A percentile compares a stretch with the other conserved stretches of the same genome.
phyloP scores from a whole-genome alignment of 2,329 filamentous ascomycete genomes.

The Pyricularia sp. region DNA sequence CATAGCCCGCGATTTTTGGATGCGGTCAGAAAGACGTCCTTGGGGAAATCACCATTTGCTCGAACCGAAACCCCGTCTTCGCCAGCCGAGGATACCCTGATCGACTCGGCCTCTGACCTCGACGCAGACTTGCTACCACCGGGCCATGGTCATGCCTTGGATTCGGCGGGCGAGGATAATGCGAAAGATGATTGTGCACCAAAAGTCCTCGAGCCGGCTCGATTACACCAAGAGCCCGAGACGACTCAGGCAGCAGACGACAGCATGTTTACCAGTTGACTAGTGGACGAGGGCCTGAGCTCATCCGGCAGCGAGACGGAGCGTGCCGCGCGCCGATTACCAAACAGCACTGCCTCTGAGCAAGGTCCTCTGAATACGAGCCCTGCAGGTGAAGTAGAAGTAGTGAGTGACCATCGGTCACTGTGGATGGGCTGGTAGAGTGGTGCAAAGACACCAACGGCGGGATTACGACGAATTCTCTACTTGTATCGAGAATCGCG shows the following conservation, averaged over 20 bases:
- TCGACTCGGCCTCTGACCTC: background rate
- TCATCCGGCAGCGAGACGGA: background rate
- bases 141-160: background rate
- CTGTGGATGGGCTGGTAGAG: slow-evolving; percentile 4
- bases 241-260: background rate
- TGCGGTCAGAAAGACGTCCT: background rate
- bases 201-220: background rate
- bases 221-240: background rate
- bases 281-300: slow-evolving; percentile 5
- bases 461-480: background rate
- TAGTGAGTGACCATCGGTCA: background rate
- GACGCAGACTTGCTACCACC: background rate
- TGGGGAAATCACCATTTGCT: background rate
- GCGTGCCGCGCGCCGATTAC: background rate
- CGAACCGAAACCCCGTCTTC: background rate
- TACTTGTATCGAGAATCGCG: background rate
- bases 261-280: slow-evolving; percentile 5
- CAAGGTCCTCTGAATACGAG: no score
- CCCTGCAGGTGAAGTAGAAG: no score
- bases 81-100: background rate
- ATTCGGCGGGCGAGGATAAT: background rate
- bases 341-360: background rate
- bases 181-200: background rate
- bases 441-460: background rate
- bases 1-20: background rate